Evolutionary conservation across 2,329 filamentous ascomycete genomes (phyloP).

Genomic region (Leptographium lundbergii): DNA sequence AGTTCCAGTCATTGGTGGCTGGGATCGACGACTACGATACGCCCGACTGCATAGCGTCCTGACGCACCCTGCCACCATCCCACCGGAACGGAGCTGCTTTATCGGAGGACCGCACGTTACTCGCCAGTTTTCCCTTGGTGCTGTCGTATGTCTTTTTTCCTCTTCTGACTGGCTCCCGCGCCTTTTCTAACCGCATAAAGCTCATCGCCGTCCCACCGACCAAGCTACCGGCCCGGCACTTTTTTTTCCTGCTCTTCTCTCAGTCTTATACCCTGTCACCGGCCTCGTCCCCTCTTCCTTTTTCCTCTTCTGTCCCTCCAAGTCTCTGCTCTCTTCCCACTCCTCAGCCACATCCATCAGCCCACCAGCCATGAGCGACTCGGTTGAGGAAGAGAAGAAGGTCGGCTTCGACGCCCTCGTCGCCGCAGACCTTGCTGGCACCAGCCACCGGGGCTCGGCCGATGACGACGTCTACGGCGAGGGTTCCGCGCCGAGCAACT

Average conservation of each 20-base stretch:
- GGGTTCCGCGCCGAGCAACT: constrained; percentile 5
- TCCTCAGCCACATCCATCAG: neutral
- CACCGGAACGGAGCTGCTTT: neutral
- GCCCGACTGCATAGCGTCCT: neutral
- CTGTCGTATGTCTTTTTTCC: neutral
- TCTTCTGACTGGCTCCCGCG: neutral
- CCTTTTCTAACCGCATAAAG: neutral
- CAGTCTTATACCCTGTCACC: neutral
- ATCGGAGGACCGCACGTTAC: neutral
- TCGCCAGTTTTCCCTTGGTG: neutral
- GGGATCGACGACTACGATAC: neutral
- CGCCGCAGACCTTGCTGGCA: neutral
- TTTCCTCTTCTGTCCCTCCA: neutral
- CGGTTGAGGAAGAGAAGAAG: constrained; percentile 10
- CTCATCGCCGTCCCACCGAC: neutral
- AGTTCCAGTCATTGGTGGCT: neutral
- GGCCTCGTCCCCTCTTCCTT: neutral
- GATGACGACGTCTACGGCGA: neutral
- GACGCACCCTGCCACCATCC: neutral
- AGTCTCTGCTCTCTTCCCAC: neutral
- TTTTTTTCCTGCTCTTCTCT: neutral
- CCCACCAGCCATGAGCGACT: constrained; percentile 1
- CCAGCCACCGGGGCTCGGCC: neutral
- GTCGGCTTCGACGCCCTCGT: constrained; percentile 5
- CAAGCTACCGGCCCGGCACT: neutral